Conservation (phyloP, 2,329 filamentous ascomycete genomes). For the Bipolaris zeicola region DNA sequence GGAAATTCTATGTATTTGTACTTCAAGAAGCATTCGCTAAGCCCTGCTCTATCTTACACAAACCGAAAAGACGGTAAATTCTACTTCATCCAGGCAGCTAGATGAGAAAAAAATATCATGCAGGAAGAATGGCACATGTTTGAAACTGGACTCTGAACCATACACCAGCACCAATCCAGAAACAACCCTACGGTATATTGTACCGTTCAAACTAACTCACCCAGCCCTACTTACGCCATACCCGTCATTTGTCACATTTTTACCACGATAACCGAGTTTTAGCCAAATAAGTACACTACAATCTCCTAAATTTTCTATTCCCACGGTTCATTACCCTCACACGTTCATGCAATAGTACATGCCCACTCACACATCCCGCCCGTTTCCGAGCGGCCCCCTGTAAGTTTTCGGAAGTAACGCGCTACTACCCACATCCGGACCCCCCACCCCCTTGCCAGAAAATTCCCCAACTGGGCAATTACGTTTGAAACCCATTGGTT, state of each 20-base stretch:
- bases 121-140: background rate
- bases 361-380: background rate
- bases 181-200: background rate
- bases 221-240: background rate
- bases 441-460: background rate
- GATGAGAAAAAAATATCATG: background rate
- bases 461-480: slow-evolving; percentile 6
- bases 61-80: background rate
- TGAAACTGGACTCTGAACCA: background rate
- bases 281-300: too few relatives aligned
- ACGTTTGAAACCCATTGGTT: background rate
- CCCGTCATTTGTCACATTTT: too few relatives aligned
- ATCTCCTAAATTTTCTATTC: too few relatives aligned
- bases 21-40: background rate
- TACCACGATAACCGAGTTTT: too few relatives aligned
- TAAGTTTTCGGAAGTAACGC: slow-evolving; percentile 3
- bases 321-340: too few relatives aligned
- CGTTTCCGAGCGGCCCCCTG: background rate
- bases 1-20: background rate
- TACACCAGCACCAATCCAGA: background rate
- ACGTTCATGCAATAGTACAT: background rate
- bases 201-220: too few relatives aligned
- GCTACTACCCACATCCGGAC: background rate
- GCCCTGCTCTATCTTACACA: background rate
- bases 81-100: background rate